Base-by-base conservation (phyloP, 163 green algal genomes). In the Scenedesmus sp. region DNA sequence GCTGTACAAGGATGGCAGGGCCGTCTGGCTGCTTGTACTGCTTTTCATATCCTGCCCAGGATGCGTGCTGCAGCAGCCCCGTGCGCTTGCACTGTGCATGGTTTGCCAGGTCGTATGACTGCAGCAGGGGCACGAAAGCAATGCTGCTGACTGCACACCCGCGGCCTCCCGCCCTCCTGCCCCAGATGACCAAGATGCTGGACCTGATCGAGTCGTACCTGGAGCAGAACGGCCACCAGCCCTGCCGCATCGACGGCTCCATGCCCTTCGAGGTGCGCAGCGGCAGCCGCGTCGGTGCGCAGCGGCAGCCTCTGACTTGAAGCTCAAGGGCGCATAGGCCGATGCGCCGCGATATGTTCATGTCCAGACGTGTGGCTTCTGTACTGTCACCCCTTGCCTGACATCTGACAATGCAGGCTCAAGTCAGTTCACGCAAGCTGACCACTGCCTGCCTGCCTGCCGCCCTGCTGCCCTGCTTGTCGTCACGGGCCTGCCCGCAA, bases 141-240 rank as follows among this genome's bases (percentile, higher is more conserved):
- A 6, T 24, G n/a, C 59, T 30, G 33, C 2, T 35, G 59, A 13
- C 9, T 72, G 59, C 33, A n/a, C n/a, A 70, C n/a, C 9, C 15
- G 40, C 46, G 30, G 24, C 1, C 53, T 16, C 13, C 81, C 51
- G 12, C 5, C 33, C n/a, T 7, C 30, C n/a, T 35, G 61, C 18
- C 89, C 7, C 96, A 99, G 96, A 99, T 99, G 98, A 99, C 97
- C n/a, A 96, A 97, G 89, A 98, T 99, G 98, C 96, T 99, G 92
- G 98, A 99, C 94, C 89, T 99, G 40, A 90, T 99, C 12, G 95
- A 98, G 80, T 94, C 93, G 49, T 99, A 99, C 94, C 93, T 99
- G 49, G 95, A 99, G 37, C 94, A 98, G 85, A 87, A 88, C 37
- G 97, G 97, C 37, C 92, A 98, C 90, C n/a, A 89, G 37, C 73